Base-by-base conservation (phyloP, 805 yeast species). In the Pichia paraexigua region DNA sequence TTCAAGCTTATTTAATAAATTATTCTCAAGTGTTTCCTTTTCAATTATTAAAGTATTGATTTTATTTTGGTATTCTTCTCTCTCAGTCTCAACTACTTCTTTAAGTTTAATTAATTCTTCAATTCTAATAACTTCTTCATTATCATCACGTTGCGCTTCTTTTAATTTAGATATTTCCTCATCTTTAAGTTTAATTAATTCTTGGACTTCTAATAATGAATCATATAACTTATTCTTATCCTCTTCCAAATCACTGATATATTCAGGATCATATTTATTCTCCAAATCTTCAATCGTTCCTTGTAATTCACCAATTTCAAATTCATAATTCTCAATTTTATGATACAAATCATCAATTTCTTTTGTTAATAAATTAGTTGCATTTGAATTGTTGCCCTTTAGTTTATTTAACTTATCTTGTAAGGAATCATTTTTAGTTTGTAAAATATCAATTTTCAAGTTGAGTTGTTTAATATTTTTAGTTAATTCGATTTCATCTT, bases 1-100 rank as follows among this genome's bases (percentile, higher is more conserved):
- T 15, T 67, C 69, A 12, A 75, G 63, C 50, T 75, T 68, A 47
- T 52, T 59, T 32, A 56, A 56, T 55, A 63, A 63, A 43, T 57
- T 63, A 57, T 72, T 74, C 7, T 61, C 56, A 39, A 63, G 62
- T 32, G 51, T 47, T 28, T 56, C 48, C 40, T 69, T 68, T 9
- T 62, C 58, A 42, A 62, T 63, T 32, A 52, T 50, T 17, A 58
- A 47, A 20, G 51, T 52, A 24, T 54, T 49, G 15, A 56, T 55
- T 17, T 58, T 56, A 13, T 50, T 51, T 10, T 53, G 15, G 43
- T 45, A 13, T 3, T 24, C 25, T 18, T 46, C 45, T 8, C 55
- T n/a, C 41, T 56, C 56, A 7, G 20, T 13, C n/a, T 49, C 48
- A 28, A 56, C 41, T 41, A 43, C 47, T 9, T 35, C 22, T 18